A percentile compares a stretch with the other conserved stretches of the same genome.
Evolutionary conservation across 208 protist genomes (phyloP).

Genomic region (Trypanosoma avium): DNA sequence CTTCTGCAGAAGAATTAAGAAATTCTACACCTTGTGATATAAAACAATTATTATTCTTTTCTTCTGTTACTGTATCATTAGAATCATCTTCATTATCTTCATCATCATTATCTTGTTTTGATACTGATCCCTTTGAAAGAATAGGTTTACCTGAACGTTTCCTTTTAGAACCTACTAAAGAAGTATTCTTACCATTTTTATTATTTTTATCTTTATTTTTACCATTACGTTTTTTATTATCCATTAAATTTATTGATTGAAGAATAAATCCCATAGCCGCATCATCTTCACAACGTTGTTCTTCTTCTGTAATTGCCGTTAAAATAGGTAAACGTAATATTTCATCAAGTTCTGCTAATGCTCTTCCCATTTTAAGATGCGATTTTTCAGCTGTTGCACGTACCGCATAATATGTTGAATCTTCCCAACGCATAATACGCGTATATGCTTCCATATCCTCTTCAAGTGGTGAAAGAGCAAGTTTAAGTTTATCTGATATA

Average conservation of each 20-base stretch:
- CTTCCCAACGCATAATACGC: constrained; percentile 92
- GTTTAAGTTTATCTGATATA: constrained; percentile 36
- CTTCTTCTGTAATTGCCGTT: constrained; percentile 56
- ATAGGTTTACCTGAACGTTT: constrained; percentile 22
- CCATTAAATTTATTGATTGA: constrained; percentile 16
- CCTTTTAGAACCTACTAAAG: constrained; percentile 8
- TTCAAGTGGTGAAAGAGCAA: constrained; percentile 68
- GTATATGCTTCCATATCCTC: constrained; percentile 87
- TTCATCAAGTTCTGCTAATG: constrained; percentile 66
- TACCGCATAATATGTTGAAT: constrained; percentile 95
- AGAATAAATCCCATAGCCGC: constrained; percentile 64
- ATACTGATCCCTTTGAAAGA: neutral
- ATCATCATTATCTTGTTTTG: neutral
- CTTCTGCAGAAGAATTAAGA: constrained; percentile 39
- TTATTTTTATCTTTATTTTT: constrained; percentile 5
- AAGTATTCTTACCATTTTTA: constrained; percentile 2
- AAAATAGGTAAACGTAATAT: constrained; percentile 73
- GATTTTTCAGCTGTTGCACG: constrained; percentile 94
- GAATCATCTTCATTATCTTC: constrained; percentile 2
- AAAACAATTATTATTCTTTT: too few relatives aligned
- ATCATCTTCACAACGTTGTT: constrained; percentile 85
- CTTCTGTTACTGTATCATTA: neutral
- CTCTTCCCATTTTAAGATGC: constrained; percentile 93
- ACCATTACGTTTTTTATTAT: constrained; percentile 5
- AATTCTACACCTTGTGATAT: constrained; percentile 47